Evolutionary conservation across 192 early-diverging fungal genomes (phyloP), one percentile per base, ranked within the genome.

Genomic region (Coemansia erecta): DNA sequence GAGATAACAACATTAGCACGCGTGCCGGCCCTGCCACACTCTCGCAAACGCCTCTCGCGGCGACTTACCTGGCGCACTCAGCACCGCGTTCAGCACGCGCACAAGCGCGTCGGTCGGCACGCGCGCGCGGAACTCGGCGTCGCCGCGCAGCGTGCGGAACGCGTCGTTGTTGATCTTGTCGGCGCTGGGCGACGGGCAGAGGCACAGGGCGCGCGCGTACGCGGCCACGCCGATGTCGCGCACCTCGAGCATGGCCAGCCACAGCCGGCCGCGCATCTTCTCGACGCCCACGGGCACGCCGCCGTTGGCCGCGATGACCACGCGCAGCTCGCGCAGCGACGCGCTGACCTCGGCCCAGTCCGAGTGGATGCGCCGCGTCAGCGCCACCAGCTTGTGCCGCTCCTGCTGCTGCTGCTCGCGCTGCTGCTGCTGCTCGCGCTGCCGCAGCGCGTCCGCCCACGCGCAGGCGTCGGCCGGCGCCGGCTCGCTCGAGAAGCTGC

Each of bases 111-210:
- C 86, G 19, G 93, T 87, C 10, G 86, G 72, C 17, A 94, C 92
- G 26, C 77, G 49, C 24, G 85, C 82, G 9, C 81, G 72, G 67
- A 94, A 95, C 45, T 82, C 84, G 23, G 72, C 70, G 75, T 98
- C 92, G 3, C 85, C 93, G 0, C 87, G 83, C 70, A 94, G 71
- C 2, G 93, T 94, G 31, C 92, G 68, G 68, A 94, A 93, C 0
- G 92, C 88, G 66, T 98, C 95, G 68, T 98, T 93, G 59, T 88
- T 81, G 64, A 98, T 91, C 68, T 94, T 94, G 49, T 85, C 85
- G 12, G 88, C 87, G 12, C 89, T 85, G 0, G 58, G 42, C n/a
- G 87, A 89, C 15, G 87, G 86, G 18, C 91, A 90, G 43, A 83
- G 77, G 12, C 83, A 70, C 39, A 94, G 82, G 0, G 93, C 74